phyloP scores from a whole-genome alignment of 2,329 filamentous ascomycete species.

The Pseudocercospora pini-densiflorae region DNA sequence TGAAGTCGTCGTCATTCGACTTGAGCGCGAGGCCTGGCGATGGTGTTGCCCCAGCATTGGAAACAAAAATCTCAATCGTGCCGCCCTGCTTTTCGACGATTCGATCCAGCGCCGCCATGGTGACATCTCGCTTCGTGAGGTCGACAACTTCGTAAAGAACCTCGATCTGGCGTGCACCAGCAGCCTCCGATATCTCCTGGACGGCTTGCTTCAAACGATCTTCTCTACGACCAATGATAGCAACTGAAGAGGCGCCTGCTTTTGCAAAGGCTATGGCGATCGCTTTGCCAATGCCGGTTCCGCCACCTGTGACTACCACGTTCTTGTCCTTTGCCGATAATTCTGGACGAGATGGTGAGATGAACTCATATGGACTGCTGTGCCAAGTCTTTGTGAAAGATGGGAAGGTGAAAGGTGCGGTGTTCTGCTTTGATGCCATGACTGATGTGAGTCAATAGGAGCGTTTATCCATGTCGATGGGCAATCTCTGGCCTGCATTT shows the following conservation, averaged over 20 bases:
- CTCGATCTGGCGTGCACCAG: neutral
- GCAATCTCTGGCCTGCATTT: too few relatives aligned
- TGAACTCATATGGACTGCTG: conserved; percentile 41
- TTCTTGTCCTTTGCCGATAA: conserved; percentile 48
- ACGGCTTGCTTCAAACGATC: neutral
- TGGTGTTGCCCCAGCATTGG: conserved; percentile 14
- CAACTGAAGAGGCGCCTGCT: conserved; percentile 19
- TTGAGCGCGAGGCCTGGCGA: neutral
- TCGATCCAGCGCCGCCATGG: neutral
- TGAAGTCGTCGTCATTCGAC: conserved; percentile 3
- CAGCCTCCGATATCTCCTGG: conserved; percentile 5
- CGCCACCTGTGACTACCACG: conserved; percentile 37
- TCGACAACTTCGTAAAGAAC: neutral
- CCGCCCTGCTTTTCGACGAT: neutral
- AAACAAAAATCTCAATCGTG: conserved; percentile 12
- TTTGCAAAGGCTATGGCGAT: conserved; percentile 23
- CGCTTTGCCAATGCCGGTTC: conserved; percentile 21
- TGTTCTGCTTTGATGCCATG: neutral
- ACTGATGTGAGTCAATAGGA: neutral
- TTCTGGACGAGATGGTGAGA: conserved; percentile 47
- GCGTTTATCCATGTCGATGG: too few relatives aligned
- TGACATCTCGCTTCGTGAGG: neutral
- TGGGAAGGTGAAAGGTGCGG: conserved; percentile 23
- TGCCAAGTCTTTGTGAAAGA: conserved; percentile 44
- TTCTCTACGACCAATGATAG: conserved; percentile 22